Evolutionary conservation across 768 basidiomycete genomes (phyloP), one percentile per base, ranked within the genome.

Genomic region (Macrolepiota dolichaula): DNA sequence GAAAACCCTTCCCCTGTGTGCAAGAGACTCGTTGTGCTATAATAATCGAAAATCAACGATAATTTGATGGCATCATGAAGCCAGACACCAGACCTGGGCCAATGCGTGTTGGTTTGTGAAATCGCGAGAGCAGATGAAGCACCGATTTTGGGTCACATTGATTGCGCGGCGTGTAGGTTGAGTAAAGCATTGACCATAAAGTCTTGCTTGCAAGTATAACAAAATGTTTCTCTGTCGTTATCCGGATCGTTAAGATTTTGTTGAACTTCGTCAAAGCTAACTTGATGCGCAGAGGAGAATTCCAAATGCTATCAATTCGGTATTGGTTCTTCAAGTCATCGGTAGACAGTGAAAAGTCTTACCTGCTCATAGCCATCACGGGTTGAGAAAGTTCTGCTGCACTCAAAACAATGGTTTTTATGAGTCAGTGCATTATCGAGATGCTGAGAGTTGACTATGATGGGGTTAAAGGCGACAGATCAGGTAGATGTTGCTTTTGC

Each of bases 21-120:
- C 51, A 0, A 69, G 29, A 0, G 73, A 29, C 61, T 77, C 77
- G 64, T 88, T 86, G 0, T 69, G 61, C 2, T 73, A 55, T 1
- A 82, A 55, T 1, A 82, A 73, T 0, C 70, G 15, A 71, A 0
- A 63, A 22, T 0, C 59, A 19, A 53, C 69, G 61, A 4, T 67
- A 24, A 49, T 55, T 80, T 82, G 56, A 81, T 76, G 11, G 59
- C 47, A 19, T 77, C 49, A 69, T 85, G 87, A 24, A 85, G 85
- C 0, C 11, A 25, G 11, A 71, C n/a, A n/a, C 68, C 65, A 78
- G 81, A 58, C 85, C 74, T 29, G 80, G 72, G 58, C 69, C 84
- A 83, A 77, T 0, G 63, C 79, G 1, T 0, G 3, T 61, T 61
- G 61, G 25, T 51, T 63, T 9, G 55, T n/a, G 51, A 66, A 65